phyloP scores from a whole-genome alignment of 2,329 filamentous ascomycete species.

The Fusarium foetens region DNA sequence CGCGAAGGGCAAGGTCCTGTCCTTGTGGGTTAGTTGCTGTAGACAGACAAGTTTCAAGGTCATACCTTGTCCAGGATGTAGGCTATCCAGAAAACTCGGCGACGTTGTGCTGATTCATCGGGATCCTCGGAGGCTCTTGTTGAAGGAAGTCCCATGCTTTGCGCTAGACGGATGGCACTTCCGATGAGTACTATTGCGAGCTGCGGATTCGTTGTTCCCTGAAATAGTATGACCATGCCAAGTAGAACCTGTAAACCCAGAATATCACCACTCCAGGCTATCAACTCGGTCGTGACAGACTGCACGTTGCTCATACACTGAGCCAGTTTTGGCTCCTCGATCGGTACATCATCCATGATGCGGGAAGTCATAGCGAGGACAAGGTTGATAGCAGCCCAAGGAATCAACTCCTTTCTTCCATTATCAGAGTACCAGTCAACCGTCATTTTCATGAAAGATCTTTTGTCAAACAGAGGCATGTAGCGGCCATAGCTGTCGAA shows the following conservation, averaged over 20 bases:
- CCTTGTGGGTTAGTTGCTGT: background rate
- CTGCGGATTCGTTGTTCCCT: background rate
- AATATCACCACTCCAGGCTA: background rate
- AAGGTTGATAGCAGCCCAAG: background rate
- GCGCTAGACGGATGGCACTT: background rate
- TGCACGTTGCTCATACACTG: background rate
- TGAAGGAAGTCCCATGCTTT: background rate
- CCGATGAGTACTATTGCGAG: background rate
- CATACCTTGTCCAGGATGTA: background rate
- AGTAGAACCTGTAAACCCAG: background rate
- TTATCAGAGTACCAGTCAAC: background rate
- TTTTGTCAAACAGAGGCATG: background rate
- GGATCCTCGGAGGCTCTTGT: background rate
- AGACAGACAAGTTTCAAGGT: fast-evolving
- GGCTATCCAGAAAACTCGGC: background rate
- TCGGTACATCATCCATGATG: background rate
- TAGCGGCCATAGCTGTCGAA: background rate
- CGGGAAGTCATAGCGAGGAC: background rate
- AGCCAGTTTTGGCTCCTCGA: background rate
- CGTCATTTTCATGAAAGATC: background rate
- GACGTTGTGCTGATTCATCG: background rate
- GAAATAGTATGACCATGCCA: background rate
- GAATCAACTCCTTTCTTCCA: background rate
- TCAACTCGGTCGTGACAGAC: background rate
- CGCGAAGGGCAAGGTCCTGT: background rate